Evolutionary conservation across 163 green algal species (phyloP).

Genomic region (Prototheca wickerhamii): DNA sequence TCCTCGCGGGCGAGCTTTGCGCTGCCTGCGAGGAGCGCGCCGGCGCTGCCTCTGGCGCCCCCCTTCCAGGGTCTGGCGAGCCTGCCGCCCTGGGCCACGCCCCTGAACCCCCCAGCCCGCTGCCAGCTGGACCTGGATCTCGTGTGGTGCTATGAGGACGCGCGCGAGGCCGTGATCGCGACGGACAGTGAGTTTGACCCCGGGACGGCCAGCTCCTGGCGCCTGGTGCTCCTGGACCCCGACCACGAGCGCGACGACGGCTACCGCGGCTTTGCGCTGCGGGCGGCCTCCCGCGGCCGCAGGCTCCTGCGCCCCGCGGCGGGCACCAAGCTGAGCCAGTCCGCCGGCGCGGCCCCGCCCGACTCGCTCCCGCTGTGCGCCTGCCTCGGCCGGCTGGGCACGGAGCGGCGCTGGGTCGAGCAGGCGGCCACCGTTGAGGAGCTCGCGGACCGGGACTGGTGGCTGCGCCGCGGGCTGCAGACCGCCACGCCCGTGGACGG

Average conservation of each 20-base stretch:
- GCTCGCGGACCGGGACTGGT: too few relatives aligned
- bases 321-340: too few relatives aligned
- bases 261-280: background rate
- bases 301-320: background rate
- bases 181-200: background rate
- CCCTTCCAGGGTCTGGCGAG: background rate
- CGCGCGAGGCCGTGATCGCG: background rate
- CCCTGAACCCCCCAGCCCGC: conserved; percentile 4
- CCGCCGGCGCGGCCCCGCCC: too few relatives aligned
- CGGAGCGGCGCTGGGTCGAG: too few relatives aligned
- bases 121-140: conserved; percentile 69
- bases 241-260: conserved; percentile 14
- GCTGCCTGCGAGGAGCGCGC: background rate
- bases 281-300: background rate
- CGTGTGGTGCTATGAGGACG: conserved; percentile 31
- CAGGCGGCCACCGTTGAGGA: too few relatives aligned
- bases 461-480: too few relatives aligned
- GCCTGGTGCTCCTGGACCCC: conserved; percentile 5
- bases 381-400: too few relatives aligned
- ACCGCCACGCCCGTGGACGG: too few relatives aligned
- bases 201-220: conserved; percentile 2
- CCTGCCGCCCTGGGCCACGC: background rate
- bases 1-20: background rate
- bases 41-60: background rate
- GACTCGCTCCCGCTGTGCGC: too few relatives aligned